Evolutionary conservation across 2,329 filamentous ascomycete genomes (phyloP).

Genomic region (Aspergillus luchuensis): DNA sequence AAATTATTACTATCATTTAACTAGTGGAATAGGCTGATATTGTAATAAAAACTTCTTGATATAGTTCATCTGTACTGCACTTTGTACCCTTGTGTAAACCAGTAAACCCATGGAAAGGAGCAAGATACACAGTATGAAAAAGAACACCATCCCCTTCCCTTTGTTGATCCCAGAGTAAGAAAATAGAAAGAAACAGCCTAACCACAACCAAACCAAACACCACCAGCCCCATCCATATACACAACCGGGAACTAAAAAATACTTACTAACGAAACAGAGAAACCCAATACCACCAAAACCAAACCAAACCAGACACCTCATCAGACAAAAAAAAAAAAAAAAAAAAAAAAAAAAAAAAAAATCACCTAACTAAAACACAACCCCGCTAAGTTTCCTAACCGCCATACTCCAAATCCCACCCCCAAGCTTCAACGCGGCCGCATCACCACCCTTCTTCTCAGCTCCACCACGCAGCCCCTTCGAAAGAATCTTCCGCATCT

Average conservation of each 20-base stretch:
- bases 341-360: no score
- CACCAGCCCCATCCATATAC: constrained; percentile 1
- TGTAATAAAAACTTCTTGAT: not conserved
- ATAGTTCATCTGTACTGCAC: not conserved
- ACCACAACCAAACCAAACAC: not conserved
- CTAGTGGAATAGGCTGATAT: not conserved
- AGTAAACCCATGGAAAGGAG: not conserved
- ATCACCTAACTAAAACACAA: constrained; percentile 32
- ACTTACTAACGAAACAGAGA: not conserved
- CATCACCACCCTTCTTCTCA: constrained; percentile 2
- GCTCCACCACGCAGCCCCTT: constrained; percentile 24
- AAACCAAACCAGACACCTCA: no score
- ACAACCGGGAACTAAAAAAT: not conserved
- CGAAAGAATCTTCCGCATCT: constrained; percentile 40
- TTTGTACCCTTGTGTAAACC: not conserved
- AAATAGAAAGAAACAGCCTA: not conserved
- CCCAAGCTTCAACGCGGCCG: constrained; percentile 32
- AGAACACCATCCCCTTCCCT: not conserved
- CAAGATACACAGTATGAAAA: not conserved
- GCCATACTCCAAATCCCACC: constrained; percentile 45
- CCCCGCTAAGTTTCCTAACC: constrained; percentile 38
- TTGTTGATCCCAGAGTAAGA: not conserved
- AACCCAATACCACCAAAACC: not conserved
- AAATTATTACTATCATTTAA: not conserved
- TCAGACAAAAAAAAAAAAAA: no score